Evolutionary conservation across 164 flowering plant species (phyloP).

Genomic region (Annona squamosa): DNA sequence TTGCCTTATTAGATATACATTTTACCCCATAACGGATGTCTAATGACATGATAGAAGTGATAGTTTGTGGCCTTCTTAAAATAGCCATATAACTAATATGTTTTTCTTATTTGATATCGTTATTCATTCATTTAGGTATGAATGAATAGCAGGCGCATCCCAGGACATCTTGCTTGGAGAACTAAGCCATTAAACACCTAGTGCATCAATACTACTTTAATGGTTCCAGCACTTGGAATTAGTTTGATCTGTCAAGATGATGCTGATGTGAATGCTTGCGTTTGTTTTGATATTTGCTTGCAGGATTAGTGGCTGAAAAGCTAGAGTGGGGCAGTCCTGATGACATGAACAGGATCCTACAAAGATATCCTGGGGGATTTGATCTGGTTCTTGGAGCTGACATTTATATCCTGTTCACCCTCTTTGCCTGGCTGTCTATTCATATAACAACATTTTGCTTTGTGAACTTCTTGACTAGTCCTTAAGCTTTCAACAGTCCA

Average conservation of each 20-base stretch:
- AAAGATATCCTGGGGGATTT: constrained; percentile 52
- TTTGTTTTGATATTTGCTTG: constrained; percentile 9
- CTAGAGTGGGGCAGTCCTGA: constrained; percentile 84
- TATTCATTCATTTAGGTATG: too few relatives aligned
- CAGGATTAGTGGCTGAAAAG: constrained; percentile 60
- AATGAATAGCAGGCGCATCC: too few relatives aligned
- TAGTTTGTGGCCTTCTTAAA: too few relatives aligned
- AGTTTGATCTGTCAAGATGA: background rate
- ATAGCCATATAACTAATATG: too few relatives aligned
- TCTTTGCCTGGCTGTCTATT: background rate
- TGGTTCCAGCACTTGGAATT: background rate
- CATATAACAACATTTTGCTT: background rate
- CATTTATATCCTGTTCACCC: constrained; percentile 67
- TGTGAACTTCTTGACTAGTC: constrained; percentile 42
- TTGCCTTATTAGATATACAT: too few relatives aligned
- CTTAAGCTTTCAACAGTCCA: constrained; percentile 82
- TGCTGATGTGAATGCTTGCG: background rate
- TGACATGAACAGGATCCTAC: constrained; percentile 46
- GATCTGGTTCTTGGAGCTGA: constrained; percentile 98
- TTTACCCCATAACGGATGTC: too few relatives aligned
- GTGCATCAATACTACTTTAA: too few relatives aligned
- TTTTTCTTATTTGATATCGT: too few relatives aligned
- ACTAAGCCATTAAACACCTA: too few relatives aligned
- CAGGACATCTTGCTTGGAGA: too few relatives aligned
- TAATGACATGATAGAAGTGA: too few relatives aligned